A percentile compares a stretch with the other conserved stretches of the same genome.
Evolutionary conservation across 192 early-diverging fungal genomes (phyloP).

Genomic region (Chytriomyces confervae): DNA sequence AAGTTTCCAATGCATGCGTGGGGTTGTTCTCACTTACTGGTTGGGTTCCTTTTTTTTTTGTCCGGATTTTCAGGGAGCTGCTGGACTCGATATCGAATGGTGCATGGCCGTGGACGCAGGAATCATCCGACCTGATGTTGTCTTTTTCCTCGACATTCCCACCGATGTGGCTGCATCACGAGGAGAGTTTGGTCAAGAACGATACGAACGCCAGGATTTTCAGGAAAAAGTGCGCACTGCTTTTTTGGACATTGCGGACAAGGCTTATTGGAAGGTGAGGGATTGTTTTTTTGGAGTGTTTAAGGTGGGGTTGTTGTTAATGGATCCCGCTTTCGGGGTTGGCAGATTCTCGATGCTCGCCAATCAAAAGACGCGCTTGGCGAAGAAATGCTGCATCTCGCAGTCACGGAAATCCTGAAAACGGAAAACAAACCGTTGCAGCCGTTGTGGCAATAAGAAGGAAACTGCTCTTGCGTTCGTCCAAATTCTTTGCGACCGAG

Average conservation of each 20-base stretch:
- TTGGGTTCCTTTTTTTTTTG: not conserved
- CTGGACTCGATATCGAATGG: slow-evolving; percentile 80
- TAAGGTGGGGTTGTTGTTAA: not conserved
- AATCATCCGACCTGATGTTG: slow-evolving; percentile 81
- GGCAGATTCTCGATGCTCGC: slow-evolving; percentile 26
- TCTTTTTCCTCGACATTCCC: slow-evolving; percentile 86
- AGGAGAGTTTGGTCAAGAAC: slow-evolving; percentile 88
- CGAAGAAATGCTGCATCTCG: slow-evolving; percentile 6
- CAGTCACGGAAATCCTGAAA: not conserved
- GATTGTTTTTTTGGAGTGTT: not conserved
- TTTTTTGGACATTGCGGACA: slow-evolving; percentile 67
- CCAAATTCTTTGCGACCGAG: too few relatives aligned
- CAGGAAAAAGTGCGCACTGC: slow-evolving; percentile 77
- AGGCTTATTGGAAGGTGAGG: slow-evolving; percentile 34
- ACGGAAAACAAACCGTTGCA: not conserved
- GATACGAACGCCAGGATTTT: slow-evolving; percentile 86
- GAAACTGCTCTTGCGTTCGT: too few relatives aligned
- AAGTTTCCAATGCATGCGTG: not conserved
- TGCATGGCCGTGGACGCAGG: slow-evolving; percentile 87
- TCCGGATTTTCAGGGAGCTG: slow-evolving; percentile 36
- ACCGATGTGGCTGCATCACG: slow-evolving; percentile 76
- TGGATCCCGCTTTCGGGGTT: not conserved
- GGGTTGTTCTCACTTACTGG: not conserved
- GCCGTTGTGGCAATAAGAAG: slow-evolving; percentile 4
- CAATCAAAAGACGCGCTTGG: slow-evolving; percentile 6